These are phyloP conservation scores for Boletus sp. DNA, from an alignment of 768 basidiomycete genomes.

Conservation along the genomic window DNA sequence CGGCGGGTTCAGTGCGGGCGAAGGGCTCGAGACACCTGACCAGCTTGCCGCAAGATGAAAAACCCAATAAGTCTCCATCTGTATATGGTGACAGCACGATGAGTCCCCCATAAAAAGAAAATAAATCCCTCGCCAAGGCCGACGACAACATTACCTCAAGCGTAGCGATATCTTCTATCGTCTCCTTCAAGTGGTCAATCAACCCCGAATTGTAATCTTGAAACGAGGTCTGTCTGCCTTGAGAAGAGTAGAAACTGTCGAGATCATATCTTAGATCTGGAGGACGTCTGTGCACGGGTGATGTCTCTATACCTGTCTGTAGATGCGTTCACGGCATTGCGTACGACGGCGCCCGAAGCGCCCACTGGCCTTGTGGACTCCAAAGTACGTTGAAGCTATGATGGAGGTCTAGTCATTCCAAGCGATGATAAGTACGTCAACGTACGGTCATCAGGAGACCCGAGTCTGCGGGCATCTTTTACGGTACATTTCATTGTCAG, in stretches of 20 bases:
- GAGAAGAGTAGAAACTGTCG: slow-evolving; percentile 79
- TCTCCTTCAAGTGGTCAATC: slow-evolving; percentile 51
- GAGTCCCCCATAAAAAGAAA: neutral
- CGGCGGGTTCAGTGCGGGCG: slow-evolving; percentile 36
- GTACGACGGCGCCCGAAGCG: slow-evolving; percentile 38
- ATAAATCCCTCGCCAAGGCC: neutral
- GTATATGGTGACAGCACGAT: neutral
- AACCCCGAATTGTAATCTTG: slow-evolving; percentile 68
- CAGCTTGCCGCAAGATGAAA: slow-evolving; percentile 77
- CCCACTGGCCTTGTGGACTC: slow-evolving; percentile 43
- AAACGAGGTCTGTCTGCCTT: slow-evolving; percentile 81
- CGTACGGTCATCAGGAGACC: slow-evolving; percentile 51
- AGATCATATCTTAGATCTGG: slow-evolving; percentile 5
- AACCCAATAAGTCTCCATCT: slow-evolving; percentile 89
- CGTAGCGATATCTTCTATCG: slow-evolving; percentile 56
- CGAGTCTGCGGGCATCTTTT: slow-evolving; percentile 59
- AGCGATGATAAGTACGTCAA: slow-evolving; percentile 1
- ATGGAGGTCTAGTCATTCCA: slow-evolving; percentile 5
- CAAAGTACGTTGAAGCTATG: slow-evolving; percentile 48
- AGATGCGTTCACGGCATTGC: slow-evolving; percentile 63
- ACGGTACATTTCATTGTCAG: neutral
- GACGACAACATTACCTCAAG: slow-evolving; percentile 53
- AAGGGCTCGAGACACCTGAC: slow-evolving; percentile 36
- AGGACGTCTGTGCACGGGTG: neutral
- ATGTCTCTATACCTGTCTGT: slow-evolving; percentile 61